Conservation (phyloP, 768 basidiomycete species). For the Termitomyces titanicus region DNA sequence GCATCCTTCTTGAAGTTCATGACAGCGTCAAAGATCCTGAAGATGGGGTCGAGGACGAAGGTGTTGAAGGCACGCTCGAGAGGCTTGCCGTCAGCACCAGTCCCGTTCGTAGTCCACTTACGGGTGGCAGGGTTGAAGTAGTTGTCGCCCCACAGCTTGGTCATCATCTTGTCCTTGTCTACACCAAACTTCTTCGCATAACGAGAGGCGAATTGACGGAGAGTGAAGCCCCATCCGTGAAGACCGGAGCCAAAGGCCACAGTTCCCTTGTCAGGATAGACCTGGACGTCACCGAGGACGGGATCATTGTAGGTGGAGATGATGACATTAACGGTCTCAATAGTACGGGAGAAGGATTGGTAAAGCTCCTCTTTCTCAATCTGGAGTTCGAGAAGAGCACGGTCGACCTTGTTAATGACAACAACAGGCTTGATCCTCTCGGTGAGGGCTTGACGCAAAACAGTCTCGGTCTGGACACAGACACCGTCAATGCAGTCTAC, state of each 20-base stretch:
- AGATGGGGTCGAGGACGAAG: conserved; percentile 99
- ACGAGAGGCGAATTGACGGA: conserved; percentile 90
- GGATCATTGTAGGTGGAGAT: conserved; percentile 93
- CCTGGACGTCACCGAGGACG: conserved; percentile 95
- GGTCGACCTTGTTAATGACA: conserved; percentile 99
- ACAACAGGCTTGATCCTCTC: conserved; percentile 99
- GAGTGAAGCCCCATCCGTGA: conserved; percentile 99
- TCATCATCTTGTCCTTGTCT: conserved; percentile 97
- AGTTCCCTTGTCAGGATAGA: conserved; percentile 96
- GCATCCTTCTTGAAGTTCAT: conserved; percentile 99
- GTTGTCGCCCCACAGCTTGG: conserved; percentile 98
- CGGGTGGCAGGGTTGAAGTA: conserved; percentile 95
- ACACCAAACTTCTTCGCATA: conserved; percentile 99
- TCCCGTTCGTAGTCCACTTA: conserved; percentile 87
- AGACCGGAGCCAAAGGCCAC: conserved; percentile 99
- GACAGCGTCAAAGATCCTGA: conserved; percentile 94
- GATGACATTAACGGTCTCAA: conserved; percentile 97
- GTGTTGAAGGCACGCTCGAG: conserved; percentile 98
- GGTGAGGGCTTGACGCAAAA: conserved; percentile 91
- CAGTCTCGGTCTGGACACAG: conserved; percentile 99
- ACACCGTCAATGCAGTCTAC: conserved; percentile 99
- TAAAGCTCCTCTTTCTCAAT: conserved; percentile 94
- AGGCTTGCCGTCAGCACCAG: conserved; percentile 74
- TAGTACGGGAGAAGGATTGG: conserved; percentile 95
- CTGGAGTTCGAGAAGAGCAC: conserved; percentile 96